Conservation (phyloP, 2,329 filamentous ascomycete species). For the Ophiosphaerella narmari region DNA sequence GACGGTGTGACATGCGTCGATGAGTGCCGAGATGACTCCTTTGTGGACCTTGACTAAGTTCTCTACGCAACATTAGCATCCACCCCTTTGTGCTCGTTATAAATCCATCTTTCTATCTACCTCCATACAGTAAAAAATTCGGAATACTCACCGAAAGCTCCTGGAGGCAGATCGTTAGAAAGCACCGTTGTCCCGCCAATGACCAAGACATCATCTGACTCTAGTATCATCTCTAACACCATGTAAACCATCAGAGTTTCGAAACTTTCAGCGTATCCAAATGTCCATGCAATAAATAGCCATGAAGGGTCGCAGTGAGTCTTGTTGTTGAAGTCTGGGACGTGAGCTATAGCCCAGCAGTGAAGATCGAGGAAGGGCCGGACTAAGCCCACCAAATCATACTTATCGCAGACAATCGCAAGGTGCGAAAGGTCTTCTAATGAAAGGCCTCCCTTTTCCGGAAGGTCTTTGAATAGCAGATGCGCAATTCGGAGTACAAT, state of each 20-base stretch:
- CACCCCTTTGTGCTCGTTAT: too few species aligned
- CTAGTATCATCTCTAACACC: constrained; percentile 6
- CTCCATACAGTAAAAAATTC: too few species aligned
- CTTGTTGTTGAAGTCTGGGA: constrained; percentile 5
- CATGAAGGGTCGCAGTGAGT: constrained; percentile 8
- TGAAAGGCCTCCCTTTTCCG: constrained; percentile 12
- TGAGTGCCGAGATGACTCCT: constrained; percentile 5
- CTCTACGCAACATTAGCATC: constrained; percentile 4
- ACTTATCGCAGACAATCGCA: constrained; percentile 38
- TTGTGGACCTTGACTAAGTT: constrained; percentile 7
- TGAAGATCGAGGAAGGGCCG: constrained; percentile 8
- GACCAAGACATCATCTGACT: constrained; percentile 1
- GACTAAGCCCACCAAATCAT: constrained; percentile 34
- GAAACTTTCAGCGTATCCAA: constrained; percentile 20
- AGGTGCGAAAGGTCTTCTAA: constrained; percentile 28
- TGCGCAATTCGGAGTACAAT: constrained; percentile 38
- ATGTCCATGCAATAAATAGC: constrained; percentile 21
- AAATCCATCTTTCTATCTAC: too few species aligned
- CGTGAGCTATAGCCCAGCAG: constrained; percentile 11
- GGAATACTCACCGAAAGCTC: constrained; percentile 6
- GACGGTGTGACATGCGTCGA: constrained; percentile 4
- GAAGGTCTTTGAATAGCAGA: constrained; percentile 26
- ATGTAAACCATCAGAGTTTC: constrained; percentile 7
- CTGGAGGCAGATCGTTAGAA: constrained; percentile 10
- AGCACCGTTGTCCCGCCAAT: constrained; percentile 2